Evolutionary conservation across 75 land plant species (phyloP), one percentile per base, ranked within the genome.

Genomic region (Picea glauca): DNA sequence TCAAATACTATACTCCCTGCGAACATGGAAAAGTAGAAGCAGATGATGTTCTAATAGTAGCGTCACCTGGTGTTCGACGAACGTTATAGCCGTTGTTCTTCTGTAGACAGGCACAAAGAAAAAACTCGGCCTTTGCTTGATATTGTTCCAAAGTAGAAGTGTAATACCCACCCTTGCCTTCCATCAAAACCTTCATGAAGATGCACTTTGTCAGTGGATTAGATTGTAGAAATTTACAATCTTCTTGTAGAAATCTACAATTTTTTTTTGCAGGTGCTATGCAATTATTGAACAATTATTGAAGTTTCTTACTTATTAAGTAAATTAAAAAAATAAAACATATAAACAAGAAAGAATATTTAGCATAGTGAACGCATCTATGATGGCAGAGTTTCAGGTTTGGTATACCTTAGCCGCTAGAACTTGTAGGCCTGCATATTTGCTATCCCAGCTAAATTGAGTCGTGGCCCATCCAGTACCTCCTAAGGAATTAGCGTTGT

Each of bases 371-470:
- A 26, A 26, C 26, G 26, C 13, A 17, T 58, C 11, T 11, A 26
- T 5, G 63, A 3, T 61, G 23, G 3, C 17, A 31, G 14, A 30
- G 14, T 32, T 35, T 3, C 5, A 40, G 20, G 21, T 3, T 14
- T 12, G 56, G n/a, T 26, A 46, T 65, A 91, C 92, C 92, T 90
- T 90, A 23, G 94, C 81, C 30, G 85, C 85, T 58, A 92, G 83
- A 32, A 84, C 77, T 78, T 94, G 97, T 21, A 91, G 86, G 43
- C 98, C 98, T 13, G 87, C 93, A 79, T 88, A 93, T 81, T 95
- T 95, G 81, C 83, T 81, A 78, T 95, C 98, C 98, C 98, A 95
- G 62, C 90, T 84, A 77, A 95, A 95, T 77, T 92, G 93, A 0
- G 82, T 64, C 57, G 85, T 84, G 4, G 68, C 87, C 86, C 90